Base-by-base conservation (phyloP, 208 protist species). In the Polymyxa betae region DNA sequence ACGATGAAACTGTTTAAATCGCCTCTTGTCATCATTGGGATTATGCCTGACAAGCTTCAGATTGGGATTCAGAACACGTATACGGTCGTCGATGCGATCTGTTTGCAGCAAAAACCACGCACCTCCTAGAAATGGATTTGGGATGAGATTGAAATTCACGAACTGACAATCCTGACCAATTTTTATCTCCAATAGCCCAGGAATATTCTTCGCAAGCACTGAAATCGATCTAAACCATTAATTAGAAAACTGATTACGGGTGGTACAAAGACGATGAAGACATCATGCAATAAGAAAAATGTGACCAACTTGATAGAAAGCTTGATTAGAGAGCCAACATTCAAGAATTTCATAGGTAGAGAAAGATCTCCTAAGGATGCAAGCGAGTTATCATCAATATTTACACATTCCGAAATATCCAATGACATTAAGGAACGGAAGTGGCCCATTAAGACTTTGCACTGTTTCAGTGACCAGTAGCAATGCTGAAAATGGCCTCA, bases 51-150 rank as follows among this genome's bases (percentile, higher is more conserved):
- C 54, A 29, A 66, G 54, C 20, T 29, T 16, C 16, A 66, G 20
- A 29, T 29, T 66, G 54, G 54, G 54, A 29, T 66, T 66, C 54
- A 66, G 29, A 16, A 66, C 20, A 29, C 54, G 54, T 32, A 29
- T 29, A 66, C 54, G 54, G 54, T 16, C 54, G 54, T 66, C 54
- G 54, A 66, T 66, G 54, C 54, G 54, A 66, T 66, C 54, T 16
- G 54, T 32, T 29, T 16, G 29, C 54, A 32, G 54, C 54, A 66
- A 16, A 29, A 32, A 66, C 54, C 54, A 66, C 20, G 54, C 54
- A 32, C 54, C 54, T 16, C 54, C 54, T 66, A 29, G 20, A 66
- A 16, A 66, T 16, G 54, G 29, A 29, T 29, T 66, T 66, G 54
- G 16, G 29, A 66, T 32, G 16, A 66, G 20, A 16, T 66, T 29